Percentiles rank a stretch among this genome's conserved stretches.
Conservation (phyloP, 108 stramenopile species). For the Aurantiochytrium sp. region DNA sequence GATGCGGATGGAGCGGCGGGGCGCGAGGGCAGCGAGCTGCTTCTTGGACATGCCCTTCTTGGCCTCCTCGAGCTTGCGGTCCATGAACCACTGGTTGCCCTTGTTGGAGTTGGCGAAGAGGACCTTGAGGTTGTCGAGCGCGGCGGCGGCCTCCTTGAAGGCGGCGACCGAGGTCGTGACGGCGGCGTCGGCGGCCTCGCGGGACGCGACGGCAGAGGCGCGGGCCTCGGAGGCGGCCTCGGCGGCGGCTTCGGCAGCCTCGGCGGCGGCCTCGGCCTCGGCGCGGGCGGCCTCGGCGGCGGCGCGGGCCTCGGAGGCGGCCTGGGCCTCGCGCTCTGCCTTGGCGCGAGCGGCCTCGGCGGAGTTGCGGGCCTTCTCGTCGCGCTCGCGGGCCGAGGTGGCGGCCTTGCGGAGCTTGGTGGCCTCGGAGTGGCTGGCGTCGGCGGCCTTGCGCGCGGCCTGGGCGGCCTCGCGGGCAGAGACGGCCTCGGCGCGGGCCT, state of each 20-base stretch:
- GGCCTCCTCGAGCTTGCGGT: background rate
- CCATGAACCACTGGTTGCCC: background rate
- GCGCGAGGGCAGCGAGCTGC: background rate
- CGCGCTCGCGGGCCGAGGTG: background rate
- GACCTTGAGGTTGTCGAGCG: background rate
- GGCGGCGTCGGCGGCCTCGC: background rate
- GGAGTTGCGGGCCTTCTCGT: background rate
- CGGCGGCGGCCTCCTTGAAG: background rate
- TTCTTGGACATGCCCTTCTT: constrained; percentile 8
- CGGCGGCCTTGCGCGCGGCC: background rate
- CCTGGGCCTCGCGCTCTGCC: background rate
- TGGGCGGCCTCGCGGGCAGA: background rate
- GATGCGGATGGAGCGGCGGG: background rate
- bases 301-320: background rate
- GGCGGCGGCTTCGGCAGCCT: no score
- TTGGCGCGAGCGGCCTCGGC: background rate
- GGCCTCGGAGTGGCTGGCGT: background rate
- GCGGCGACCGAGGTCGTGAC: background rate
- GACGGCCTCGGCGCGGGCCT: background rate
- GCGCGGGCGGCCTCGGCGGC: background rate
- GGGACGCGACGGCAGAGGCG: background rate
- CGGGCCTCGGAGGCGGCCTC: background rate
- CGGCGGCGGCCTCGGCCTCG: no score
- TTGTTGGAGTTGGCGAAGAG: background rate
- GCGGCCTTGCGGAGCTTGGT: background rate